Base-by-base conservation (phyloP, 345 rosid species). In the Isatis tinctoria region DNA sequence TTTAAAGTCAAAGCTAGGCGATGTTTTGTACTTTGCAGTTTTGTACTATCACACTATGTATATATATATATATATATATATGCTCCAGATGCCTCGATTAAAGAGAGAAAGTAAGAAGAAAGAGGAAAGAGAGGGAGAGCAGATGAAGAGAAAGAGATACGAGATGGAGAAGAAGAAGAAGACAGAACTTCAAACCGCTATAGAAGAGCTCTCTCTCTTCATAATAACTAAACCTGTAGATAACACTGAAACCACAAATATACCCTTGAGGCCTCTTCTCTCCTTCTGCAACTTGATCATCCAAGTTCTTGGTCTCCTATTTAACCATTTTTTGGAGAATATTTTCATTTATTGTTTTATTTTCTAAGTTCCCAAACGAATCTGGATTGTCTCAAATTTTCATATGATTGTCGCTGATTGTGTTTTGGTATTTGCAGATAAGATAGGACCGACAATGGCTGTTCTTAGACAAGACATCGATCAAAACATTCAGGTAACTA, bases 371-470 rank as follows among this genome's bases (percentile, higher is more conserved):
- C 8, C 5, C 12, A 13, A n/a, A 32, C 18, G 5, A 37, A 13
- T 56, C 53, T 44, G 1, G 4, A 53, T 53, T 53, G 26, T 60
- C 32, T 58, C 40, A n/a, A 4, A n/a, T 22, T 40, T 65, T 65
- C 28, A 11, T 54, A 33, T 76, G 67, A 28, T 28, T 67, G 22
- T 65, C n/a, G 44, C 22, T 70, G 43, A 37, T 37, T 63, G 22
- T 67, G 18, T 47, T 32, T 78, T 48, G 78, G 26, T n/a, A 44
- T 64, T 68, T 87, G 83, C 85, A 95, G 99, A 95, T 88, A 90
- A 88, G 89, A 86, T 95, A 72, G 99, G 97, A 54, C 99, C 99
- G 58, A 91, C 93, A 61, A 90, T 95, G 99, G 88, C 86, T 40
- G 97, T 95, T 73, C 85, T 95, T 36, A 81, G 99, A 83, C 95